A percentile compares a stretch with the other conserved stretches of the same genome.
Evolutionary conservation across 768 basidiomycete species (phyloP).

Genomic region (Trametes villosa): DNA sequence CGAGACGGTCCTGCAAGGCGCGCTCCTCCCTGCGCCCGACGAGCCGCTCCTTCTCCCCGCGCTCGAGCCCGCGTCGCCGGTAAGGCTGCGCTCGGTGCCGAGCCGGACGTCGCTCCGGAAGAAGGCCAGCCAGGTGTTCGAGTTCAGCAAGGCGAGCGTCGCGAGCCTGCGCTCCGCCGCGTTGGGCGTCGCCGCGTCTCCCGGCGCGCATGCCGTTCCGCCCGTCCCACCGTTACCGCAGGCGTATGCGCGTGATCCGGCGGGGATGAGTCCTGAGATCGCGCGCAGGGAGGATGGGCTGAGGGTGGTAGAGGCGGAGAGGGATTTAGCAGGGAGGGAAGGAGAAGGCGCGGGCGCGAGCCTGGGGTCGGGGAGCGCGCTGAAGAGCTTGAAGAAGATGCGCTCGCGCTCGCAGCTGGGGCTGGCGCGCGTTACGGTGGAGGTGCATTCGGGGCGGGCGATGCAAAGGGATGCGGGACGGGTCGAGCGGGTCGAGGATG

Average conservation of each 20-base stretch:
- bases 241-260: background rate
- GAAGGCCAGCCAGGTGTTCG: conserved; percentile 25
- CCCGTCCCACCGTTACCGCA: conserved; percentile 4
- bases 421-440: conserved; percentile 4
- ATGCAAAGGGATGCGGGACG: background rate
- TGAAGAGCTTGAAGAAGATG: conserved; percentile 19
- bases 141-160: conserved; percentile 17
- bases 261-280: background rate
- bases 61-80: conserved; percentile 12
- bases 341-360: background rate
- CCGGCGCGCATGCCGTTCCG: background rate
- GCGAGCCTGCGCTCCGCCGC: conserved; percentile 17
- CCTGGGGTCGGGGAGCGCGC: background rate
- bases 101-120: conserved; percentile 18
- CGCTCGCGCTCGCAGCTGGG: conserved; percentile 14
- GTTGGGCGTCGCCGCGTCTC: background rate
- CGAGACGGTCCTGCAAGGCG: conserved; percentile 2
- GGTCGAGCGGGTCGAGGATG: background rate
- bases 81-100: conserved; percentile 5
- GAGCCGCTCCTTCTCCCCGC: conserved; percentile 13
- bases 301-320: background rate
- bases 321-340: background rate
- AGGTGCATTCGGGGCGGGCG: conserved; percentile 1
- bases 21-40: background rate
- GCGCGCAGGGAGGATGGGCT: background rate